phyloP scores from a whole-genome alignment of 2,329 filamentous ascomycete species.

The Fonsecaea nubica region DNA sequence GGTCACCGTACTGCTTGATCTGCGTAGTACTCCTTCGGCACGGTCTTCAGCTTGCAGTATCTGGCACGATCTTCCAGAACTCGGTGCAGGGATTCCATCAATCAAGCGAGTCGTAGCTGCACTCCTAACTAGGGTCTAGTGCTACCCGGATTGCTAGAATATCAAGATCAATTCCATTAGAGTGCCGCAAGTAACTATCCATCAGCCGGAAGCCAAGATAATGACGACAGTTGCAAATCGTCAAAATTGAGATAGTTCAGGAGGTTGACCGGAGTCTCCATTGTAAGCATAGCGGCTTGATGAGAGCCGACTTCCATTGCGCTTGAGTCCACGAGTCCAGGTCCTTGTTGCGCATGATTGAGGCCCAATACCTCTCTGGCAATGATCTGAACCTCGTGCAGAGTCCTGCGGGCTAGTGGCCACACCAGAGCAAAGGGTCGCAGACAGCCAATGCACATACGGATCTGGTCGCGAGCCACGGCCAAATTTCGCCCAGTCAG shows the following conservation, averaged over 20 bases:
- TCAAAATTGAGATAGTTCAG: constrained; percentile 1
- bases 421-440: constrained; percentile 48
- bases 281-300: background rate
- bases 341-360: background rate
- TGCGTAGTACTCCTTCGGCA: too few species aligned
- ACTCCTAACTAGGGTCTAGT: background rate
- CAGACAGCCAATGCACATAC: constrained; percentile 52
- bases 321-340: background rate
- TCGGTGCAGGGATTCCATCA: too few species aligned
- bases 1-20: too few species aligned
- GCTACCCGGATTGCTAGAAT: background rate
- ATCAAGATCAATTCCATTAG: background rate
- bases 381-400: constrained; percentile 51
- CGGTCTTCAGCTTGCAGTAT: too few species aligned
- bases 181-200: background rate
- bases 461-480: constrained; percentile 51
- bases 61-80: too few species aligned
- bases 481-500: constrained; percentile 45
- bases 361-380: constrained; percentile 44
- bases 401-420: constrained; percentile 47
- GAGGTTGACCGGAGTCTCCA: background rate
- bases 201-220: background rate
- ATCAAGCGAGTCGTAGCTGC: background rate
- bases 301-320: background rate
- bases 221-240: background rate